Base-by-base conservation (phyloP, 192 early-diverging fungal species). In the Coemansia sp. region DNA sequence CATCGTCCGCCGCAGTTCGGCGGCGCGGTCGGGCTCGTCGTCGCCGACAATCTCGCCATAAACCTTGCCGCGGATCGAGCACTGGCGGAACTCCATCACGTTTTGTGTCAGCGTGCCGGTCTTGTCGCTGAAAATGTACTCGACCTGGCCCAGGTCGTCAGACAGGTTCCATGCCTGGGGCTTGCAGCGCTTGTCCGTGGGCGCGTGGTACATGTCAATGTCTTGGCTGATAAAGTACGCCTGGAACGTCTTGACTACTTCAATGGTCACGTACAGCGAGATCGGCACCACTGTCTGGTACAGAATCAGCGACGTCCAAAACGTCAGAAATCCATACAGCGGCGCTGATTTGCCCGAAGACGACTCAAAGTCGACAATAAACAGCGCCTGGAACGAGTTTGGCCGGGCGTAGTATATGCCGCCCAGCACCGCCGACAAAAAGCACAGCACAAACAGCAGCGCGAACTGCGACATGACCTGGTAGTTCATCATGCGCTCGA, bases 271-370 rank as follows among this genome's bases (percentile, higher is more conserved):
- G 55, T 94, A 94, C 40, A 98, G 79, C 30, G 93, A 94, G 53
- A 98, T 94, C 1, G 95, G 95, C 8, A 98, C 90, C 25, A 98
- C 86, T 49, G 93, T 96, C 74, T 98, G 95, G 67, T 90, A 94
- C 40, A 92, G 71, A 68, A 96, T 92, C 34, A 98, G 67, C 36
- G 86, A 81, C 5, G 85, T 82, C 91, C 89, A 90, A 49, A 88
- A 90, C 1, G 84, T 87, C 47, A 87, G 48, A 42, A 90, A 88
- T 5, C 79, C 85, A 12, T 80, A 81, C 59, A 77, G 71, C 34
- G 81, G 66, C 29, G 80, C 56, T 0, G 61, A 64, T 4, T 35
- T 41, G 15, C 44, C 39, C 5, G 73, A 35, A 2, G 12, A 15
- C 31, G 47, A 29, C 32, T 78, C 77, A 21, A 56, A 70, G 20